Percentiles rank a stretch among this genome's conserved stretches.
Evolutionary conservation across 2,329 filamentous ascomycete genomes (phyloP).

Genomic region (Fusarium humuli): DNA sequence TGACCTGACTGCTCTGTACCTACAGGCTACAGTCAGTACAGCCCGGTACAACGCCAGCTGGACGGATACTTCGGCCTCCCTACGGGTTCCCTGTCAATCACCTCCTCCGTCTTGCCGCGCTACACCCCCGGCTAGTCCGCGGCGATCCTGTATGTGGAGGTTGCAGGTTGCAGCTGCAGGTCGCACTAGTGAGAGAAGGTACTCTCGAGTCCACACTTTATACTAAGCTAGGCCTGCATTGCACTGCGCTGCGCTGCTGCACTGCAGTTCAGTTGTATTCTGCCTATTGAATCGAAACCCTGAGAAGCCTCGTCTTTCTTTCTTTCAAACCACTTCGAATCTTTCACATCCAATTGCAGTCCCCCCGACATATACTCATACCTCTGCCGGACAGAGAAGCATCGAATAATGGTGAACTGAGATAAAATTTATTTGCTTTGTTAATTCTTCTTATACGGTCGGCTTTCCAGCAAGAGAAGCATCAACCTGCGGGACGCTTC

Average conservation of each 20-base stretch:
- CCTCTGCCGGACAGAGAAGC: slow-evolving; percentile 48
- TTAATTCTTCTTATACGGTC: slow-evolving; percentile 42
- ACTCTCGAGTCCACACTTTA: slow-evolving; percentile 27
- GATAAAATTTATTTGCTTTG: slow-evolving; percentile 25
- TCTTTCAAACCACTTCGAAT: slow-evolving; percentile 32
- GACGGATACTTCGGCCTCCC: slow-evolving; percentile 39
- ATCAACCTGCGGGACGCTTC: slow-evolving; percentile 31
- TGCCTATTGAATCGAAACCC: slow-evolving; percentile 33
- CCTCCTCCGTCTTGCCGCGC: slow-evolving; percentile 34
- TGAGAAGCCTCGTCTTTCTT: slow-evolving; percentile 33
- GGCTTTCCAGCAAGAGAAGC: slow-evolving; percentile 39
- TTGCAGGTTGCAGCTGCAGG: slow-evolving; percentile 30
- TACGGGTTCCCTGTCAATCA: slow-evolving; percentile 40
- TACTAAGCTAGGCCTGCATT: slow-evolving; percentile 13
- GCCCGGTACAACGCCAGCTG: slow-evolving; percentile 15
- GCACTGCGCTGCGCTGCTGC: slow-evolving; percentile 5
- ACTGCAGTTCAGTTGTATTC: slow-evolving; percentile 20
- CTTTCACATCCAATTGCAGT: slow-evolving; percentile 9
- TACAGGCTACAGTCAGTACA: slow-evolving; percentile 5
- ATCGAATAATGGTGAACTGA: slow-evolving; percentile 47
- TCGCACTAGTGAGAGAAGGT: slow-evolving; percentile 38
- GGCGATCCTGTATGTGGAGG: slow-evolving; percentile 46
- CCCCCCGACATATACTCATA: slow-evolving; percentile 18
- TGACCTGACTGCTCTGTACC: background rate
- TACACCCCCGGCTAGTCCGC: slow-evolving; percentile 40